Percentiles rank a stretch among this genome's conserved stretches.
Evolutionary conservation across 768 basidiomycete species (phyloP).

Genomic region (Kwoniella heveanensis): DNA sequence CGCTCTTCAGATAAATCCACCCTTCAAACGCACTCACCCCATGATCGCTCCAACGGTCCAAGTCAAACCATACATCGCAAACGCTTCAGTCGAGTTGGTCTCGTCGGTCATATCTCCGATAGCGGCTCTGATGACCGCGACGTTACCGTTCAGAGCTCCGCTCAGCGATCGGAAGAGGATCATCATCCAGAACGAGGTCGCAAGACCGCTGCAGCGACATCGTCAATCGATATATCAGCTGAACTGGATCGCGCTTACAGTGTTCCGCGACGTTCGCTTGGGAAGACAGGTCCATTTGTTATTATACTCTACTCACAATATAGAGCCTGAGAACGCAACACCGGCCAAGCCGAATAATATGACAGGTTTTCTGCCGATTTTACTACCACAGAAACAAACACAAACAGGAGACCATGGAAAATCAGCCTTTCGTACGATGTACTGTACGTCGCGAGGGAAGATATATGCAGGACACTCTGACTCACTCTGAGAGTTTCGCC

Average conservation of each 20-base stretch:
- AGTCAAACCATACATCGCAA: slow-evolving; percentile 54
- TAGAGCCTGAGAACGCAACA: slow-evolving; percentile 49
- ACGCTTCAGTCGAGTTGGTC: slow-evolving; percentile 53
- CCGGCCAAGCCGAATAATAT: slow-evolving; percentile 51
- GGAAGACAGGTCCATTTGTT: too few species aligned
- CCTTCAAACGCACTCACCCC: slow-evolving; percentile 30
- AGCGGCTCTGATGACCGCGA: slow-evolving; percentile 52
- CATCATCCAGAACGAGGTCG: slow-evolving; percentile 50
- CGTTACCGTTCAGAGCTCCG: slow-evolving; percentile 54
- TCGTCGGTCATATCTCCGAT: slow-evolving; percentile 55
- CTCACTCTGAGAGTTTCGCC: slow-evolving; percentile 56
- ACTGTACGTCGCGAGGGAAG: too few species aligned
- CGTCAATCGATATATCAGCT: too few species aligned
- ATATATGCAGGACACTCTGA: not conserved
- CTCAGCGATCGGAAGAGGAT: slow-evolving; percentile 46
- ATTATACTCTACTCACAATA: slow-evolving; percentile 56
- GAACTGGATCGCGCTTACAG: too few species aligned
- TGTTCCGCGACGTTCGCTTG: too few species aligned
- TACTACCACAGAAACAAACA: too few species aligned
- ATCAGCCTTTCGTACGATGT: too few species aligned
- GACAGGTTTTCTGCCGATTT: slow-evolving; percentile 54
- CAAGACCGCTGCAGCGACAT: slow-evolving; percentile 50
- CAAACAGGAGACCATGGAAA: too few species aligned
- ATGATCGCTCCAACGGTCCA: slow-evolving; percentile 54
- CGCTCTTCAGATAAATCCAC: too few species aligned